A percentile compares a stretch with the other conserved stretches of the same genome.
phyloP scores from a whole-genome alignment of 2,329 filamentous ascomycete genomes.

The Capronia epimyces region DNA sequence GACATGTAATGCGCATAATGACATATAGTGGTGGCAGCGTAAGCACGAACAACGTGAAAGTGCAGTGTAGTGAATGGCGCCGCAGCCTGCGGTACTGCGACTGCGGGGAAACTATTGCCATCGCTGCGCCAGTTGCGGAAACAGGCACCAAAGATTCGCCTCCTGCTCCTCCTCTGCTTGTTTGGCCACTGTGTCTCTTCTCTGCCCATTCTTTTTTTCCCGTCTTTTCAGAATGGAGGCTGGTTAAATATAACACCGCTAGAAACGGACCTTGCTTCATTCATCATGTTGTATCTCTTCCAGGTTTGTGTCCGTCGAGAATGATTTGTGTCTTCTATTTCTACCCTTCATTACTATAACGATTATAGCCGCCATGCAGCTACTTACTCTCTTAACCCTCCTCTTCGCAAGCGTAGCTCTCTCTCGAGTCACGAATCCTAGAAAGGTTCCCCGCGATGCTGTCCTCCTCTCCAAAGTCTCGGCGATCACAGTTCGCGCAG shows the following conservation, averaged over 20 bases:
- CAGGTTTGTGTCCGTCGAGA: slow-evolving; percentile 5
- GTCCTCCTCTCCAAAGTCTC: slow-evolving; percentile 64
- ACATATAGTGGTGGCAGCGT: too few relatives aligned
- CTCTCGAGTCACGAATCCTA: slow-evolving; percentile 30
- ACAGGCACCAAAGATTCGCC: slow-evolving; percentile 16
- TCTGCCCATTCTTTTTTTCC: neutral
- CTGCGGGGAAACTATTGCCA: neutral
- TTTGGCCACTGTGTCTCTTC: slow-evolving; percentile 21
- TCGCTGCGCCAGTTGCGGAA: neutral
- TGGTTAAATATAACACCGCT: neutral
- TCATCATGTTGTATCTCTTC: neutral
- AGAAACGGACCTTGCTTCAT: neutral
- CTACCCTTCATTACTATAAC: neutral
- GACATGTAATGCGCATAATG: too few relatives aligned
- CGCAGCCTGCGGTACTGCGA: neutral
- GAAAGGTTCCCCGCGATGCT: slow-evolving; percentile 40
- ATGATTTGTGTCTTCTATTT: neutral
- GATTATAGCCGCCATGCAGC: neutral
- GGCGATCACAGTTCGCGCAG: slow-evolving; percentile 68
- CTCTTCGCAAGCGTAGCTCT: slow-evolving; percentile 13
- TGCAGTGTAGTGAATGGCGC: too few relatives aligned
- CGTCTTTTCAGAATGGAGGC: too few relatives aligned
- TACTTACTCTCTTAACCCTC: slow-evolving; percentile 16
- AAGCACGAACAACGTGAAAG: too few relatives aligned
- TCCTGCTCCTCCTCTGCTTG: neutral